phyloP scores from a whole-genome alignment of 345 rosid genomes.

The Lumnitzera racemosa region DNA sequence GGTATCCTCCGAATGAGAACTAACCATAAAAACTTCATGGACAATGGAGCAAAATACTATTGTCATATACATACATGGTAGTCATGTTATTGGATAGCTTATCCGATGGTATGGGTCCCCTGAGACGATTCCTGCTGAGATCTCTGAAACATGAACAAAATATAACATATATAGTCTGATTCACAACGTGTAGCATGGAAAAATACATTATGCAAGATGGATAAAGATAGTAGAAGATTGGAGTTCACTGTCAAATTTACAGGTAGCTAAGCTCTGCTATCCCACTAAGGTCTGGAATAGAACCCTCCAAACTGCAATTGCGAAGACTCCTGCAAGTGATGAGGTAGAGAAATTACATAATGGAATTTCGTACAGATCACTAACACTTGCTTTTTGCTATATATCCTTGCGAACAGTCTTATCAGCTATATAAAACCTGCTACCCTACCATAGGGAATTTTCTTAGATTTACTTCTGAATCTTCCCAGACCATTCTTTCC shows the following conservation, averaged over 20 bases:
- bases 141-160: slow-evolving; percentile 49
- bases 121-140: slow-evolving; percentile 63
- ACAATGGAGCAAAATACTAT: slow-evolving; percentile 1
- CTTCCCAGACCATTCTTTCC: too few species aligned
- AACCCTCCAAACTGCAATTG: slow-evolving; percentile 69
- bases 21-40: slow-evolving; percentile 7
- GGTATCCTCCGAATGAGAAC: neutral
- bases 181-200: slow-evolving; percentile 5
- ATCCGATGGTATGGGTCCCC: slow-evolving; percentile 57
- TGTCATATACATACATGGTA: slow-evolving; percentile 47
- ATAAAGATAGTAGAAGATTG: slow-evolving; percentile 18
- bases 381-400: neutral
- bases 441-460: too few species aligned
- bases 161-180: neutral
- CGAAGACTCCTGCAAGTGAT: slow-evolving; percentile 79
- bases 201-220: slow-evolving; percentile 16
- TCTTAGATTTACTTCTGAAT: too few species aligned
- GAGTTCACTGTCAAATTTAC: slow-evolving; percentile 35
- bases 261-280: slow-evolving; percentile 45
- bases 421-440: too few species aligned
- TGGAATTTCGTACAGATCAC: slow-evolving; percentile 7
- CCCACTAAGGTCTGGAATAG: slow-evolving; percentile 68
- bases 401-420: too few species aligned
- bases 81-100: slow-evolving; percentile 53
- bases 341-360: slow-evolving; percentile 5